Percentiles rank a stretch among this genome's conserved stretches.
These are phyloP conservation scores for Paxillus ammoniavirescens DNA, from an alignment of 768 basidiomycete genomes.

Conservation along the genomic window DNA sequence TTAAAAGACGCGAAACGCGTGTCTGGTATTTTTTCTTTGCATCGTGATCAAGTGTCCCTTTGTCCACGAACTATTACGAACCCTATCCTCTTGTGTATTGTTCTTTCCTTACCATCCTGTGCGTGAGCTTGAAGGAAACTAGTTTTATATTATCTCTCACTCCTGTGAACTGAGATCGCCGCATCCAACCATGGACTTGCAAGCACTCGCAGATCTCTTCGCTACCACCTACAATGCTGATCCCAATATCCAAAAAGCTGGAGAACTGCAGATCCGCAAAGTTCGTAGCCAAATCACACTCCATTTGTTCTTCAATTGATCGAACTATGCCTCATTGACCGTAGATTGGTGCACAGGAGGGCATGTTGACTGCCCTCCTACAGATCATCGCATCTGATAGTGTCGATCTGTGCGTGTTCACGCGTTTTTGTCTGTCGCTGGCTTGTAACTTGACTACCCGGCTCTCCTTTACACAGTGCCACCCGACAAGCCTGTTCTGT, in stretches of 20 bases:
- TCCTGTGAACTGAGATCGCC: not conserved
- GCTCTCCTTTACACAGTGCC: slow-evolving; percentile 42
- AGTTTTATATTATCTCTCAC: not conserved
- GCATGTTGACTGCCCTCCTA: slow-evolving; percentile 78
- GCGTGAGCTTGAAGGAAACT: not conserved
- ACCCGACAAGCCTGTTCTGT: slow-evolving; percentile 85
- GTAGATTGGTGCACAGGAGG: slow-evolving; percentile 79
- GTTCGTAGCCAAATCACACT: slow-evolving; percentile 35
- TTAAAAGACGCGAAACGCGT: slow-evolving; percentile 22
- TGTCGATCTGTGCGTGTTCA: slow-evolving; percentile 67
- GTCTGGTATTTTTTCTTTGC: slow-evolving; percentile 7
- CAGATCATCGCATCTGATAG: slow-evolving; percentile 81
- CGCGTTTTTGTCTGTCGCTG: slow-evolving; percentile 30
- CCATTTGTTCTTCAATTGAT: not conserved
- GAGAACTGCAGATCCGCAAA: slow-evolving; percentile 86
- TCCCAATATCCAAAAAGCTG: slow-evolving; percentile 82
- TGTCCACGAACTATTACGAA: slow-evolving; percentile 16
- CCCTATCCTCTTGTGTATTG: not conserved
- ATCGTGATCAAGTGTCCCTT: slow-evolving; percentile 4
- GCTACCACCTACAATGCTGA: slow-evolving; percentile 79
- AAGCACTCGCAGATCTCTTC: slow-evolving; percentile 75
- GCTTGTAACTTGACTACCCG: not conserved
- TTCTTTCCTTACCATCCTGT: not conserved
- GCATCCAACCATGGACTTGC: slow-evolving; percentile 59
- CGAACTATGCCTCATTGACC: slow-evolving; percentile 3